phyloP scores from a whole-genome alignment of 345 rosid species.

The Heritiera fomes region DNA sequence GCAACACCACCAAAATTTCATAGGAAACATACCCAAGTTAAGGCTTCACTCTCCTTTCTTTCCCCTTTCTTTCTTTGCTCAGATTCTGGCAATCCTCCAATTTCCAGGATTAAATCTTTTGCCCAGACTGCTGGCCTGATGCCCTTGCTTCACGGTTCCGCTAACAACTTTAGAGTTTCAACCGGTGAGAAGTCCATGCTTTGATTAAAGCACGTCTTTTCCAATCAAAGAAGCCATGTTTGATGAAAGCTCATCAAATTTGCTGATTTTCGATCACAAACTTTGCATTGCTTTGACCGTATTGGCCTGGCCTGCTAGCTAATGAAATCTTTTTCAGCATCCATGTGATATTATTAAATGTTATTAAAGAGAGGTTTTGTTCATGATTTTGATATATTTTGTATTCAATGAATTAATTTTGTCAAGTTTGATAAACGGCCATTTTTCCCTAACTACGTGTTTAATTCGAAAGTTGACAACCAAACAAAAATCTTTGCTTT shows the following conservation, averaged over 20 bases:
- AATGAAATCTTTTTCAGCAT: constrained; percentile 17
- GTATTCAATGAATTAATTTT: constrained; percentile 9
- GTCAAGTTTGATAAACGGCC: constrained; percentile 6
- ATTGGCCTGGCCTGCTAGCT: background rate
- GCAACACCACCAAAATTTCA: constrained; percentile 36
- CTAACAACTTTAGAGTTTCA: background rate
- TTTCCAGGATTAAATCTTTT: background rate
- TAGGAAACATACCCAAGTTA: constrained; percentile 29
- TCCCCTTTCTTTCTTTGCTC: background rate
- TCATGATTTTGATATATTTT: constrained; percentile 15
- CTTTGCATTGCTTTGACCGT: constrained; percentile 4
- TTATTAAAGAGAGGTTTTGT: constrained; percentile 18
- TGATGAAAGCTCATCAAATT: background rate
- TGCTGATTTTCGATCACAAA: background rate
- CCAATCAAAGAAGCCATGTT: background rate
- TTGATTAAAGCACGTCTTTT: background rate
- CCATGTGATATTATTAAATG: constrained; percentile 29
- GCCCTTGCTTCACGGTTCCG: background rate
- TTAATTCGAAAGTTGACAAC: constrained; percentile 3
- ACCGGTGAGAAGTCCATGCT: background rate
- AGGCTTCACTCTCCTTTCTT: background rate
- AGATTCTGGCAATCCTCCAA: background rate
- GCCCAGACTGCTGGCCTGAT: background rate
- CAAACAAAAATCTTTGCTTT: background rate
- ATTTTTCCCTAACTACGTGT: background rate